Percentiles rank a stretch among this genome's conserved stretches.
phyloP scores from a whole-genome alignment of 1,284 basidiomycete species.

The Phellinidium pouzarii region DNA sequence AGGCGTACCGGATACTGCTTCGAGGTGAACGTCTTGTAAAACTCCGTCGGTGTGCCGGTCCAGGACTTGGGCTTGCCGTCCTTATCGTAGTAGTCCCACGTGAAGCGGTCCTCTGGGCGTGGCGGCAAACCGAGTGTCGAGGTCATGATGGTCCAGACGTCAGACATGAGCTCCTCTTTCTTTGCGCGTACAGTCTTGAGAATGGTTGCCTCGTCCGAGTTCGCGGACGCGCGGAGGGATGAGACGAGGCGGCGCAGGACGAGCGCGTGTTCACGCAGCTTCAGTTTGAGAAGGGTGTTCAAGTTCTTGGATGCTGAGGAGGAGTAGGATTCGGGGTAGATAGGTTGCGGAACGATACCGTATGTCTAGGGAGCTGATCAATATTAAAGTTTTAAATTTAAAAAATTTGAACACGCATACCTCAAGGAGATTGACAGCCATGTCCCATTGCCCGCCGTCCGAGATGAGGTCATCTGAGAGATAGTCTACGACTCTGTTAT shows the following conservation, averaged over 20 bases:
- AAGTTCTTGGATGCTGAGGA: conserved; percentile 71
- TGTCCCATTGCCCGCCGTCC: conserved; percentile 95
- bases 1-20: conserved; percentile 48
- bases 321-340: conserved; percentile 85
- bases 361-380: conserved; percentile 45
- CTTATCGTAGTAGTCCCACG: conserved; percentile 86
- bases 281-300: conserved; percentile 78
- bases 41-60: conserved; percentile 76
- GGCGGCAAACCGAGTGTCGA: conserved; percentile 85
- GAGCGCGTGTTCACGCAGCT: conserved; percentile 86
- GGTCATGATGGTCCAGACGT: conserved; percentile 83
- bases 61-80: conserved; percentile 73
- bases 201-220: conserved; percentile 36
- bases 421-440: conserved; percentile 84
- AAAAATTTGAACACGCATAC: conserved; percentile 29
- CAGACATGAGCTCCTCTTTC: conserved; percentile 80
- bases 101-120: conserved; percentile 60
- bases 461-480: conserved; percentile 75
- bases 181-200: conserved; percentile 56
- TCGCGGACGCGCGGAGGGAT: conserved; percentile 38
- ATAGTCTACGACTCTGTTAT: conserved; percentile 76
- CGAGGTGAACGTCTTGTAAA: conserved; percentile 58
- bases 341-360: conserved; percentile 73
- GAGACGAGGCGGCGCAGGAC: conserved; percentile 63
- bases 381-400: background rate